phyloP scores from a whole-genome alignment of 768 basidiomycete genomes.

The Mycena belliarum region DNA sequence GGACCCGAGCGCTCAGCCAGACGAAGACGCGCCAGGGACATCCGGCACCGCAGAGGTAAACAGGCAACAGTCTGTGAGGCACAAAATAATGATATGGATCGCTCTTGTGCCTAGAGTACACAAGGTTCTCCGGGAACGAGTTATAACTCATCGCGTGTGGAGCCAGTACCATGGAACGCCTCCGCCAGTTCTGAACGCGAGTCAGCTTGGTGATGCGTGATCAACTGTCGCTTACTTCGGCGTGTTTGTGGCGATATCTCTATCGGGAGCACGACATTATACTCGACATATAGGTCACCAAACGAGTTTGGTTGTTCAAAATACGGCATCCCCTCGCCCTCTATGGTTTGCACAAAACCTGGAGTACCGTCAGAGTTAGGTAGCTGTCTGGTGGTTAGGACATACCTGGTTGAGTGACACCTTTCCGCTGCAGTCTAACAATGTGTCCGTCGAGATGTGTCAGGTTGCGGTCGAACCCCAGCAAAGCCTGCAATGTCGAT shows the following conservation, averaged over 20 bases:
- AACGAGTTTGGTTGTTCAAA: conserved; percentile 56
- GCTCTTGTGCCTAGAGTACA: conserved; percentile 17
- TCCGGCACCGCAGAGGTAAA: not conserved
- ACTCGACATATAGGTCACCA: conserved; percentile 92
- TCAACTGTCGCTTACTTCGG: conserved; percentile 65
- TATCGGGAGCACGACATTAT: conserved; percentile 85
- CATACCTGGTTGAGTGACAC: conserved; percentile 90
- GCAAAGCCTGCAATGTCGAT: conserved; percentile 64
- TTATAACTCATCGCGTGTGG: conserved; percentile 45
- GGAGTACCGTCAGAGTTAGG: not conserved
- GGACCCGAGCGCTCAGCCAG: not conserved
- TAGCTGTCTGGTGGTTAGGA: not conserved
- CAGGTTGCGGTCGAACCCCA: conserved; percentile 92
- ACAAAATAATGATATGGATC: conserved; percentile 27
- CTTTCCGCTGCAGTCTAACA: conserved; percentile 66
- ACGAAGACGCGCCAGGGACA: conserved; percentile 21
- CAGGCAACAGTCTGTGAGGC: not conserved
- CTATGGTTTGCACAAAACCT: conserved; percentile 85
- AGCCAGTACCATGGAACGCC: conserved; percentile 47
- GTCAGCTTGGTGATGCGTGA: not conserved
- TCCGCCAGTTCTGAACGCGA: conserved; percentile 49
- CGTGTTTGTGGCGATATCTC: conserved; percentile 67
- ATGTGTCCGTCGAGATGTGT: conserved; percentile 89
- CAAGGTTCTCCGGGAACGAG: conserved; percentile 13
- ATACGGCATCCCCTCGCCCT: conserved; percentile 88